These are phyloP conservation scores for Truncatella angustata DNA, from an alignment of 2,329 filamentous ascomycete species.

Conservation along the genomic window DNA sequence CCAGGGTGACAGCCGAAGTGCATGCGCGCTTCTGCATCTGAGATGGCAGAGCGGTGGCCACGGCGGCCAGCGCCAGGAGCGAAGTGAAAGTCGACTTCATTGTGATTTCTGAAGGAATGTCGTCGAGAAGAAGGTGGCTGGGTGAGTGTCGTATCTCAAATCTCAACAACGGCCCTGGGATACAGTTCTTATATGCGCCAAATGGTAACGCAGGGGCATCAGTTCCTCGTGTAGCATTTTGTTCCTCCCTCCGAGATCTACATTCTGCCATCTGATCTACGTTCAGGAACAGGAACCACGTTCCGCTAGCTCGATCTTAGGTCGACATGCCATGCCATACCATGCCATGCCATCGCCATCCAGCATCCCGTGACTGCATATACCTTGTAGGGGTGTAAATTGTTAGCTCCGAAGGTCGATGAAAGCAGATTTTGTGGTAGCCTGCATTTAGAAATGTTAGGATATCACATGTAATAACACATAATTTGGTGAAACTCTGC, in stretches of 20 bases:
- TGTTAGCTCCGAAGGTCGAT: too few species aligned
- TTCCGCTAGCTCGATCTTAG: background rate
- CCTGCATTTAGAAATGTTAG: too few species aligned
- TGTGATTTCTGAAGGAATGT: background rate
- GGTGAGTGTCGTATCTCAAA: background rate
- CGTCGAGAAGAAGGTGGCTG: background rate
- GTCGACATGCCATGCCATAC: too few species aligned
- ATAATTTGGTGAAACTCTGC: too few species aligned
- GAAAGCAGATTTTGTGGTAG: too few species aligned
- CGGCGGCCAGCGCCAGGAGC: slow-evolving; percentile 36
- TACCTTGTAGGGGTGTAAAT: too few species aligned
- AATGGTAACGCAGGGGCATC: too few species aligned
- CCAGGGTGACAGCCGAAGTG: slow-evolving; percentile 25
- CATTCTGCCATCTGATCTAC: background rate
- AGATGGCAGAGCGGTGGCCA: slow-evolving; percentile 45
- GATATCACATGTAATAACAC: too few species aligned
- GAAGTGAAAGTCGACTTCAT: slow-evolving; percentile 11
- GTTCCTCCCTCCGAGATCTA: slow-evolving; percentile 7
- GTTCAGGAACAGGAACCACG: slow-evolving; percentile 1
- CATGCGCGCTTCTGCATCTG: slow-evolving; percentile 37
- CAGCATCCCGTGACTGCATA: background rate
- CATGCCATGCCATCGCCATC: background rate
- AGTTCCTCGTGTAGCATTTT: too few species aligned
- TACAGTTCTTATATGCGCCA: background rate
- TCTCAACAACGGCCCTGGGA: background rate